Evolutionary conservation across 2,329 filamentous ascomycete genomes (phyloP), one percentile per base, ranked within the genome.

Genomic region (Diaporthe longicolla): DNA sequence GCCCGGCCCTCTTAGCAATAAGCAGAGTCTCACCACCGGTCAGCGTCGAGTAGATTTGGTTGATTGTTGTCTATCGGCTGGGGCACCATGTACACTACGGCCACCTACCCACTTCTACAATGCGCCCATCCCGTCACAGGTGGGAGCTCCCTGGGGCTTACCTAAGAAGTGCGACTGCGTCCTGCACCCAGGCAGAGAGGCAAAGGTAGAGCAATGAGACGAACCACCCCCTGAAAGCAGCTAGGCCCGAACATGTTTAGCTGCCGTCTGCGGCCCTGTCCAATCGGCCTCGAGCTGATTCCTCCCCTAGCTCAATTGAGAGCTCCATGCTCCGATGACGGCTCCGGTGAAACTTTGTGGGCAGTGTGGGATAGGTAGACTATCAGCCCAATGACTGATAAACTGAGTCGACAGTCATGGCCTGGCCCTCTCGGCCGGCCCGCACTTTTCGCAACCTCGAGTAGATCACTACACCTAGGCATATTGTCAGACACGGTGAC

Each of bases 301-400:
- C 10, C 24, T 73, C 21, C 43, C 37, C 55, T 48, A 43, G 17
- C 40, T 59, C 63, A 65, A 73, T 70, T 70, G 63, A n/a, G 58
- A 54, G 59, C 71, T 45, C 21, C 55, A 54, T 26, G 40, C 66
- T 70, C 52, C 66, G 52, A 70, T 57, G 50, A 45, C 50, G 54
- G 52, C 66, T 70, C 52, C 37, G 66, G 40, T 32, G 50, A 45
- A 70, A 70, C 66, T 70, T 70, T 58, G 52, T 50, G 66, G 26
- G 63, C 29, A 50, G 45, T 37, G 61, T 40, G n/a, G 61, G 29
- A 52, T 52, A 17, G 15, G n/a, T n/a, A n/a, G 1, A 35, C n/a
- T 48, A 48, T 66, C 63, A 68, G 45, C 29, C 26, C 32, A 54
- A 40, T 68, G 63, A 54, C 63, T 68, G 63, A 52, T 66, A 26